phyloP scores from a whole-genome alignment of 495 filamentous ascomycete species.

The Neurospora sp. region DNA sequence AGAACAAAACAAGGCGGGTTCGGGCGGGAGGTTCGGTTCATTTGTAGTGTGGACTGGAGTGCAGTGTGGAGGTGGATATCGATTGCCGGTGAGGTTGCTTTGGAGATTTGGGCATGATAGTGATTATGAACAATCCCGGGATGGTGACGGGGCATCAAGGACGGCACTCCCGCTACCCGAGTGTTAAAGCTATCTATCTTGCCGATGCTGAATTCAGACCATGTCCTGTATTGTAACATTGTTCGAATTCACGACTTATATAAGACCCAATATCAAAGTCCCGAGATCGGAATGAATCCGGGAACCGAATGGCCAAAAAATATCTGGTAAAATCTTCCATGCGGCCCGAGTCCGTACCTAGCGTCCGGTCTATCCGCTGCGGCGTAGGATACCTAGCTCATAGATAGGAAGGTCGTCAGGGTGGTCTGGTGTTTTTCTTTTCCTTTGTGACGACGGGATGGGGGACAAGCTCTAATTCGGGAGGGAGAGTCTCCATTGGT shows the following conservation, averaged over 20 bases:
- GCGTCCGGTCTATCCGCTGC: neutral
- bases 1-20: neutral
- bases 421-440: neutral
- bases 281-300: neutral
- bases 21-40: neutral
- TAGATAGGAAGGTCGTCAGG: neutral
- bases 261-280: neutral
- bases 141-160: neutral
- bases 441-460: neutral
- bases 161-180: neutral
- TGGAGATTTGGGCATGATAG: neutral
- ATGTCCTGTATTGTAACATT: too few relatives aligned
- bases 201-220: neutral
- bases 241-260: neutral
- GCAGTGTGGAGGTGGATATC: neutral
- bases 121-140: neutral
- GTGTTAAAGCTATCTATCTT: neutral
- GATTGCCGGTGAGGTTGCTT: neutral
- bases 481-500: neutral
- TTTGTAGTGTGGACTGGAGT: neutral
- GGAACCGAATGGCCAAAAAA: neutral
- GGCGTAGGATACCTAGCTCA: neutral
- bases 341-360: neutral
- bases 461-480: neutral
- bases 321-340: neutral